phyloP scores from a whole-genome alignment of 257 asterid genomes.

The Vinca minor region DNA sequence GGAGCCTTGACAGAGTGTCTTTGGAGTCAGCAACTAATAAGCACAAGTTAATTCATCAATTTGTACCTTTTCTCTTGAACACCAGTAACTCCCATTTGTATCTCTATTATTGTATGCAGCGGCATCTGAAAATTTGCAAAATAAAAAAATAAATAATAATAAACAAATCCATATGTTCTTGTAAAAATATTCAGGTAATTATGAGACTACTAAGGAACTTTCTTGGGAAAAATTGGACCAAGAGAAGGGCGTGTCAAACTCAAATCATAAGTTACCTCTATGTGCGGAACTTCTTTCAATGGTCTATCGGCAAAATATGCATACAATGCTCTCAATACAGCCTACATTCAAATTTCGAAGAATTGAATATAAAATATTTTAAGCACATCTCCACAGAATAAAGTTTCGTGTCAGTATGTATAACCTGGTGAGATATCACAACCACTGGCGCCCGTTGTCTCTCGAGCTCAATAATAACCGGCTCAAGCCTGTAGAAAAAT shows the following conservation, averaged over 20 bases:
- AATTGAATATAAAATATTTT: slow-evolving; percentile 11
- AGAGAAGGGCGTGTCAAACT: too few species aligned
- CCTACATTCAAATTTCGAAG: slow-evolving; percentile 37
- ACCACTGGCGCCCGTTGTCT: slow-evolving; percentile 98
- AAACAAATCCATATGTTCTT: too few species aligned
- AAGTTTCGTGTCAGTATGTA: slow-evolving; percentile 10
- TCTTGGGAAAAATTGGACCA: too few species aligned
- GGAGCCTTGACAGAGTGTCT: too few species aligned
- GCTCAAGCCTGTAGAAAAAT: slow-evolving; percentile 65
- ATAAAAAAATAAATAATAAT: too few species aligned
- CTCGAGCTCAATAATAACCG: slow-evolving; percentile 95
- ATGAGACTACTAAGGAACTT: too few species aligned
- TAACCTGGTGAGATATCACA: slow-evolving; percentile 95
- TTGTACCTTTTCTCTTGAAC: slow-evolving; percentile 96
- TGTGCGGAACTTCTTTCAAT: slow-evolving; percentile 81
- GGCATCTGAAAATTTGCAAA: slow-evolving; percentile 56
- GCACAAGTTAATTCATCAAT: slow-evolving; percentile 43
- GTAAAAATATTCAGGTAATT: too few species aligned
- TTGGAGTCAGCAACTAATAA: not conserved
- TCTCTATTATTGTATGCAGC: slow-evolving; percentile 93
- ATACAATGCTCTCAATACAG: slow-evolving; percentile 92
- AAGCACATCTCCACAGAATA: slow-evolving; percentile 9
- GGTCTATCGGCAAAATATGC: slow-evolving; percentile 99
- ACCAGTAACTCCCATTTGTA: slow-evolving; percentile 99
- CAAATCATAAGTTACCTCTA: slow-evolving; percentile 76